Evolutionary conservation across 2,329 filamentous ascomycete genomes (phyloP).

Genomic region (Penicillium sp.): DNA sequence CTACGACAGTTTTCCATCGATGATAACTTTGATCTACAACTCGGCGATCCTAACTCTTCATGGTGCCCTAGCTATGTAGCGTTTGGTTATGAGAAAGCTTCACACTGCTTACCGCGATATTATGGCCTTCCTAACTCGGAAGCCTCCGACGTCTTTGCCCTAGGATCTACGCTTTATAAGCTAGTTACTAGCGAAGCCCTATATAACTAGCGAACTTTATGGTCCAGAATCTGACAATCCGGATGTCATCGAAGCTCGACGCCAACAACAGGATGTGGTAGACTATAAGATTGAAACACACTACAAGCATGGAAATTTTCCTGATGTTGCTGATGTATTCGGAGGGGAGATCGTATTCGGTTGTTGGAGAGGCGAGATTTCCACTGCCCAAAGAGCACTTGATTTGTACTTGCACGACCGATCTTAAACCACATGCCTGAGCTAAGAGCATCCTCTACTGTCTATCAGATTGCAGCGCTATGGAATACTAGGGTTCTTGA

Average conservation of each 20-base stretch:
- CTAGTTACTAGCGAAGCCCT: constrained; percentile 6
- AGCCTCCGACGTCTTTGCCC: constrained; percentile 13
- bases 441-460: no score
- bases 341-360: constrained; percentile 7
- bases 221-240: constrained; percentile 3
- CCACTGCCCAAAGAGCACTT: constrained; percentile 3
- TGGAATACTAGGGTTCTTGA: background rate
- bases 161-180: constrained; percentile 16
- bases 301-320: background rate
- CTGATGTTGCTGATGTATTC: background rate
- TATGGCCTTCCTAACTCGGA: background rate
- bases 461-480: no score
- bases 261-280: background rate
- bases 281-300: background rate
- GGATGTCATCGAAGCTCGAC: constrained; percentile 5
- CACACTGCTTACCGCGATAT: no score
- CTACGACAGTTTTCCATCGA: constrained; percentile 20
- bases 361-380: constrained; percentile 8
- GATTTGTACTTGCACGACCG: background rate
- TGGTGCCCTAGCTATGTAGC: constrained; percentile 7
- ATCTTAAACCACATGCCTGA: no score
- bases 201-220: constrained; percentile 7
- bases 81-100: no score
- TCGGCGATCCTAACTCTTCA: constrained; percentile 21
- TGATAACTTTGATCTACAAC: constrained; percentile 18